A percentile compares a stretch with the other conserved stretches of the same genome.
Evolutionary conservation across 2,329 filamentous ascomycete genomes (phyloP).

Genomic region (Arthrobotrys conoides): DNA sequence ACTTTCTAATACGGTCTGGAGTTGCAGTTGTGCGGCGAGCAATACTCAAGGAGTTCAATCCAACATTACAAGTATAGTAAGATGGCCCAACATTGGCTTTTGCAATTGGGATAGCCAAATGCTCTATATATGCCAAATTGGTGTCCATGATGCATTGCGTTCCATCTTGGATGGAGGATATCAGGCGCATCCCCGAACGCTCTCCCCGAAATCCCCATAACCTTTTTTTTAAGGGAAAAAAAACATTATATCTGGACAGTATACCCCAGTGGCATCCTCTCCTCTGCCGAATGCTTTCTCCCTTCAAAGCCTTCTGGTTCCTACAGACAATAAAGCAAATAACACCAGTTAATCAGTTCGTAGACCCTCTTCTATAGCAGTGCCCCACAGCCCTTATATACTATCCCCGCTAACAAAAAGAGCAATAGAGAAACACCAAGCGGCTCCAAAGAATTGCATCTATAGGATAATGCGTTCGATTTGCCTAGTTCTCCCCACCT

Average conservation of each 20-base stretch:
- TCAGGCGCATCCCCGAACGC: too few relatives aligned
- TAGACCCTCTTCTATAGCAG: neutral
- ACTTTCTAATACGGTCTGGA: neutral
- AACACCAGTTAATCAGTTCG: neutral
- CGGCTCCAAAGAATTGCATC: too few relatives aligned
- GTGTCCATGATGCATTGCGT: neutral
- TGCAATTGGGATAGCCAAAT: too few relatives aligned
- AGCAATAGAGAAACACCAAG: neutral
- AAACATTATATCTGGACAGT: neutral
- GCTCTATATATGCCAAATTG: neutral
- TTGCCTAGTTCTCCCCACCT: too few relatives aligned
- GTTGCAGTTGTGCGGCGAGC: constrained; percentile 6
- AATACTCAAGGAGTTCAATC: neutral
- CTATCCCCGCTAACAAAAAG: neutral
- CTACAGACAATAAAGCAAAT: too few relatives aligned
- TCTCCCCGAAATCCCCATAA: too few relatives aligned
- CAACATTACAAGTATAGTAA: neutral
- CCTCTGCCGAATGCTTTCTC: too few relatives aligned
- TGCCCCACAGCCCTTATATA: neutral
- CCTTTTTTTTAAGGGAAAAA: too few relatives aligned
- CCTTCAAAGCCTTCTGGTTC: too few relatives aligned
- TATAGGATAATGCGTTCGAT: too few relatives aligned
- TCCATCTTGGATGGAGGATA: neutral
- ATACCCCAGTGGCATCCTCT: too few relatives aligned
- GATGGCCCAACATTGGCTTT: neutral